Base-by-base conservation (phyloP, 2,329 filamentous ascomycete genomes). In the Pezicula rhizophila region DNA sequence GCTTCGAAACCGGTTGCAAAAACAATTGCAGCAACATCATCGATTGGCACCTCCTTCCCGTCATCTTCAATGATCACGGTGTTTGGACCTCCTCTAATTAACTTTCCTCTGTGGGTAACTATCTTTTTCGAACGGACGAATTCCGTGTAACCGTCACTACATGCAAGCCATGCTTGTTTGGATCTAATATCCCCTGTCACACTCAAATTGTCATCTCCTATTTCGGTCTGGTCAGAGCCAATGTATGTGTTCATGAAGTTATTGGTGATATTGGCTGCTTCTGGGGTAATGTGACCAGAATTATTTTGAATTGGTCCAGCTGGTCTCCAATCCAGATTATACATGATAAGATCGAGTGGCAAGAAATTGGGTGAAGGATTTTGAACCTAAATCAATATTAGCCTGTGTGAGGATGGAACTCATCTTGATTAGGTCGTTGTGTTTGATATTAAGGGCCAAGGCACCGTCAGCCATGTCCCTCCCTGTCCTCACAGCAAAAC, bases 1-100 rank as follows among this genome's bases (percentile, higher is more conserved):
- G 85, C 76, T 5, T 82, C 78, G 61, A 88, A 95, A 1, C 89
- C 89, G 0, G 87, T 92, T 0, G 87, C 87, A 15, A 89, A 74
- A 2, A 95, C 72, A 10, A 93, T 74, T 0, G 82, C 85, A 0
- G 77, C 79, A 26, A 91, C 67, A 44, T 84, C 69, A 0, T 75
- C 61, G 3, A 89, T 64, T 25, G 41, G 0, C 51, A 50, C 1
- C 60, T 60, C 2, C 59, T 48, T 31, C 5, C 48, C 49, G 4
- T 37, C 15, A 73, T 51, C 0, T 54, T 70, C 8, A 64, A 64
- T 66, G n/a, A 57, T 62, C 14, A 56, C 17, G 18, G 46, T 20
- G 33, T 47, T 41, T 11, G 38, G 14, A 6, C 28, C 37, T n/a
- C 20, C 23, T 31, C 43, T n/a, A 1, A 45, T 47, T 12, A 60